These are phyloP conservation scores for Neospermospora avenae DNA, from an alignment of 2,329 filamentous ascomycete species.

Conservation along the genomic window DNA sequence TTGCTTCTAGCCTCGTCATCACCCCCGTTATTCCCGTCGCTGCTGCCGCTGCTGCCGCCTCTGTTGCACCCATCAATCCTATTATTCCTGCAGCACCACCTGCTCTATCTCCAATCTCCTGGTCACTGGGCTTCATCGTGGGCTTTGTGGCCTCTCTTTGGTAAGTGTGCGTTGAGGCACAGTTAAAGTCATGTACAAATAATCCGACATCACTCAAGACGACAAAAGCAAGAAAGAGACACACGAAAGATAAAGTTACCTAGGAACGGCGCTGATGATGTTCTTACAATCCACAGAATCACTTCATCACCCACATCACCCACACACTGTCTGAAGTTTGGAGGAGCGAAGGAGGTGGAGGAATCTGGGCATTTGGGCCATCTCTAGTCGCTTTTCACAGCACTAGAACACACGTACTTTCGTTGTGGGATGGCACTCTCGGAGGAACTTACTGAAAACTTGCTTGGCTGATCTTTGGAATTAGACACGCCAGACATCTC, in stretches of 20 bases:
- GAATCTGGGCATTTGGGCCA: not conserved
- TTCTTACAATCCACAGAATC: too few relatives aligned
- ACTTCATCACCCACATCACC: too few relatives aligned
- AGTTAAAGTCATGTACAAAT: not conserved
- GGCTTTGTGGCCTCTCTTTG: not conserved
- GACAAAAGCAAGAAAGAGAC: not conserved
- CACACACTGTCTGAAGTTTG: too few relatives aligned
- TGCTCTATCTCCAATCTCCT: not conserved
- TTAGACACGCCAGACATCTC: not conserved
- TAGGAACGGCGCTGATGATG: too few relatives aligned
- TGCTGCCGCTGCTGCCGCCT: not conserved
- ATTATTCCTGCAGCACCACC: not conserved
- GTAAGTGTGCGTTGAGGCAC: not conserved
- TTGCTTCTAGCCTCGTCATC: not conserved
- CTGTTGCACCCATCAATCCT: not conserved
- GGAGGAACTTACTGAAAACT: not conserved
- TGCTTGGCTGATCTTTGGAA: not conserved
- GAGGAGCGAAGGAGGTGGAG: not conserved
- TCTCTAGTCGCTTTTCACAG: not conserved
- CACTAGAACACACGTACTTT: not conserved
- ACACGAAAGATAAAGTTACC: too few relatives aligned
- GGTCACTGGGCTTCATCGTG: not conserved
- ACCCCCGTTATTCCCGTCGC: not conserved
- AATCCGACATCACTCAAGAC: not conserved
- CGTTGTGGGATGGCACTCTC: not conserved